Base-by-base conservation (phyloP, 2,329 filamentous ascomycete species). In the Pezizomycotina sp. region DNA sequence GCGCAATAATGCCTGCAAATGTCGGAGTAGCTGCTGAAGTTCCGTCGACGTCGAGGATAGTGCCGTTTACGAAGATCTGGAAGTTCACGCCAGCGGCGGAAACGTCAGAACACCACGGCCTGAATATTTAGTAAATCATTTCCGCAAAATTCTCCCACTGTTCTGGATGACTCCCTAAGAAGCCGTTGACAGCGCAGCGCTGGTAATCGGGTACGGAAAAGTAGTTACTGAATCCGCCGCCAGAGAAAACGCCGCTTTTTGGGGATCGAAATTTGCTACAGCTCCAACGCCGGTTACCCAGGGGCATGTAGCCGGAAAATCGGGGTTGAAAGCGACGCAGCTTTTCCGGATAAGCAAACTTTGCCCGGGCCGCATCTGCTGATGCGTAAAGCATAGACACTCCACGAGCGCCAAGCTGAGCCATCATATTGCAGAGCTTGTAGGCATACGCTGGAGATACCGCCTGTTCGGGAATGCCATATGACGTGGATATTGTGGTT, bases 41-140 rank as follows among this genome's bases (percentile, higher is more conserved):
- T 7, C 68, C 68, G 12, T 59, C 60, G 18, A 67, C 49, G 5
- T 50, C 48, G 4, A 51, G 48, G n/a, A 52, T 47, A 0, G 30
- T 47, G 6, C 54, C 53, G 27, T 59, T 57, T 48, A 55, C 58
- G 41, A 56, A 37, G 14, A 50, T 43, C 13, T 43, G 43, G 23
- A 51, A 53, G 25, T 51, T 45, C 6, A 53, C 43, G 38, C 73
- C 76, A 42, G 69, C 66, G 5, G 66, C 66, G 1, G 72, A 64
- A 15, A 78, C 61, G 50, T 70, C 67, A 1, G 67, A 66, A 50
- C 66, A 68, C 1, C 57, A 66, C 66, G 62, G 1, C 66, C 66
- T 2, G 50, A 31, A 20, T 3, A 49, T 13, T 57, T 53, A 52
- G 62, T 60, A 55, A 60, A 64, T 47, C 73, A 60, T n/a, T 62